phyloP scores from a whole-genome alignment of 2,329 filamentous ascomycete species.

The Monilinia polystroma region DNA sequence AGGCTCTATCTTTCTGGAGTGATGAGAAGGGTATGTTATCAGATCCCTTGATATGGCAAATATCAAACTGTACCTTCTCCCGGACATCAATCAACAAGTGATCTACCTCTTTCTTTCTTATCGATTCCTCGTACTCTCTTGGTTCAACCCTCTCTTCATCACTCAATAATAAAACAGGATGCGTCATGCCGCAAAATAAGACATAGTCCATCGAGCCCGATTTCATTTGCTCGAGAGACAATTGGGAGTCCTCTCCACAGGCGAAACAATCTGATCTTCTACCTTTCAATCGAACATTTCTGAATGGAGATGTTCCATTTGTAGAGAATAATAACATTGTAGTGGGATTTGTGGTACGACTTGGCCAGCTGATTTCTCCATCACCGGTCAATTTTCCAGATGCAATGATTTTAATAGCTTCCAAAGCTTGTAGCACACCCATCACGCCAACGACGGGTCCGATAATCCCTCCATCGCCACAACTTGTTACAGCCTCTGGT shows the following conservation, averaged over 20 bases:
- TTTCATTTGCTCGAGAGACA: conserved; percentile 62
- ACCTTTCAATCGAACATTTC: conserved; percentile 71
- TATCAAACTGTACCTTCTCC: conserved; percentile 79
- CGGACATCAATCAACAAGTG: conserved; percentile 78
- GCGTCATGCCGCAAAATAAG: conserved; percentile 72
- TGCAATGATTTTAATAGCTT: conserved; percentile 80
- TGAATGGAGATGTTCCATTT: conserved; percentile 58
- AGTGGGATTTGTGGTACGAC: conserved; percentile 14
- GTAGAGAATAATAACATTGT: conserved; percentile 52
- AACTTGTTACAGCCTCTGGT: conserved; percentile 76
- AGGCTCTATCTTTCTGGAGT: conserved; percentile 40
- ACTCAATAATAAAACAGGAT: conserved; percentile 55
- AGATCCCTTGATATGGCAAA: conserved; percentile 73
- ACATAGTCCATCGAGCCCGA: conserved; percentile 76
- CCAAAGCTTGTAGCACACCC: conserved; percentile 87
- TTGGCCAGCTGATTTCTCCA: conserved; percentile 30
- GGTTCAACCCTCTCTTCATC: conserved; percentile 68
- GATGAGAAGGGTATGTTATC: conserved; percentile 71
- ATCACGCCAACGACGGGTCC: conserved; percentile 91
- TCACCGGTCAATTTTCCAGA: conserved; percentile 30
- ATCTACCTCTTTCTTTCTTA: conserved; percentile 32
- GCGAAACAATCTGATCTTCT: conserved; percentile 71
- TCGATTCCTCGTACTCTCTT: conserved; percentile 50
- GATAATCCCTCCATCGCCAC: conserved; percentile 88
- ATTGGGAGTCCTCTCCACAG: conserved; percentile 63